Conservation (phyloP, 495 filamentous ascomycete species). For the Hyaloscypha finlandica region DNA sequence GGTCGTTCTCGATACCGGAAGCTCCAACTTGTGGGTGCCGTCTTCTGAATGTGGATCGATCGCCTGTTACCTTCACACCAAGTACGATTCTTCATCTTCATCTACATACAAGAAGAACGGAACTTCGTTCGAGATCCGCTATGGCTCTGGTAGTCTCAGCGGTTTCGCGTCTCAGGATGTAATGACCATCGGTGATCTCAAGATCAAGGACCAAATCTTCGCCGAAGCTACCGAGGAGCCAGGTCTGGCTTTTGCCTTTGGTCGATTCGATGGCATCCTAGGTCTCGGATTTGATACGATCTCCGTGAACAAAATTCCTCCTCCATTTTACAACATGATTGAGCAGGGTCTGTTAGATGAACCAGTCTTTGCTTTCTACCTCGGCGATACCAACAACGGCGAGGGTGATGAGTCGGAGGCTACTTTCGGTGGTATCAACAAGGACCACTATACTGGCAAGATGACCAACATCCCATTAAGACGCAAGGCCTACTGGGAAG, state of each 20-base stretch:
- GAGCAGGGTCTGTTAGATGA: conserved; percentile 88
- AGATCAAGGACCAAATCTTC: conserved; percentile 85
- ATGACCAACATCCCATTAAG: conserved; percentile 90
- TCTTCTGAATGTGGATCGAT: conserved; percentile 90
- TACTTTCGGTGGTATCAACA: conserved; percentile 88
- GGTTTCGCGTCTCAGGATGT: conserved; percentile 91
- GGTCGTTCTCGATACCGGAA: conserved; percentile 97
- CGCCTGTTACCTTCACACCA: conserved; percentile 95
- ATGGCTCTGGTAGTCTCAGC: conserved; percentile 92
- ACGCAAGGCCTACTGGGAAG: conserved; percentile 99
- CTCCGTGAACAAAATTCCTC: conserved; percentile 91
- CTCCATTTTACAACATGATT: conserved; percentile 95
- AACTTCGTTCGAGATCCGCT: conserved; percentile 87
- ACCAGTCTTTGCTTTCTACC: conserved; percentile 95
- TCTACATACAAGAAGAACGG: conserved; percentile 95
- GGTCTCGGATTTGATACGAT: conserved; percentile 94
- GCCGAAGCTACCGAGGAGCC: conserved; percentile 95
- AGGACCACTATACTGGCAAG: conserved; percentile 84
- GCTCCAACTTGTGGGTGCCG: conserved; percentile 99
- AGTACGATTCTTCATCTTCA: conserved; percentile 90
- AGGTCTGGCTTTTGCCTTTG: conserved; percentile 96
- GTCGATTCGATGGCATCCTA: conserved; percentile 96
- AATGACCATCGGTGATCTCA: conserved; percentile 85
- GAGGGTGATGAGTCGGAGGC: conserved; percentile 81
- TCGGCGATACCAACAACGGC: conserved; percentile 69